phyloP scores from a whole-genome alignment of 345 rosid species.

The Anastatica hierochuntica region DNA sequence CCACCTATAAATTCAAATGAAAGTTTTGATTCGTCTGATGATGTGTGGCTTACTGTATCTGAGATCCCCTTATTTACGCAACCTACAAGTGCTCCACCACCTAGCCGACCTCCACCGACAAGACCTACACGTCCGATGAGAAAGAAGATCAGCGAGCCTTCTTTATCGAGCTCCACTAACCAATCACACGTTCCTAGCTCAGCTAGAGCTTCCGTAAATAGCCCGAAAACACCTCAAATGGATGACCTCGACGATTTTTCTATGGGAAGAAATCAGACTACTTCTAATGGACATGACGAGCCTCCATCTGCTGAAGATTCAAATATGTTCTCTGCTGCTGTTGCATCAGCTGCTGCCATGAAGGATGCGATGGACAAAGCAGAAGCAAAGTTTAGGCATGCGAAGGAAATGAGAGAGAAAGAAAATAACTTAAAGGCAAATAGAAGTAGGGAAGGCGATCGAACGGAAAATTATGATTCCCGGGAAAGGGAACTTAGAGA shows the following conservation, averaged over 20 bases:
- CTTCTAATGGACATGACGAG: constrained; percentile 37
- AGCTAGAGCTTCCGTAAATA: constrained; percentile 29
- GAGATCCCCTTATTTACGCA: constrained; percentile 83
- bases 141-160: constrained; percentile 46
- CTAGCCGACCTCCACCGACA: too few relatives aligned
- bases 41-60: constrained; percentile 79
- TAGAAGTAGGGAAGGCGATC: too few relatives aligned
- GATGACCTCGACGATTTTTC: constrained; percentile 79
- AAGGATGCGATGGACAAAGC: constrained; percentile 97
- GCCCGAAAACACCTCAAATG: constrained; percentile 45
- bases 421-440: constrained; percentile 18
- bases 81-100: constrained; percentile 72
- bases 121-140: constrained; percentile 68
- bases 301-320: constrained; percentile 42
- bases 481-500: constrained; percentile 37
- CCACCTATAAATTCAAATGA: constrained; percentile 47
- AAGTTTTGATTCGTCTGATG: constrained; percentile 45
- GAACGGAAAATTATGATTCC: too few relatives aligned
- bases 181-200: constrained; percentile 38
- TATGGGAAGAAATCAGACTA: constrained; percentile 34
- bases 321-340: constrained; percentile 57
- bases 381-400: constrained; percentile 81
- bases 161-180: constrained; percentile 36
- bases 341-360: constrained; percentile 91
- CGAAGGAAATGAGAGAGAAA: constrained; percentile 60